phyloP scores from a whole-genome alignment of 2,329 filamentous ascomycete species.

The Trichoderma aggressivum region DNA sequence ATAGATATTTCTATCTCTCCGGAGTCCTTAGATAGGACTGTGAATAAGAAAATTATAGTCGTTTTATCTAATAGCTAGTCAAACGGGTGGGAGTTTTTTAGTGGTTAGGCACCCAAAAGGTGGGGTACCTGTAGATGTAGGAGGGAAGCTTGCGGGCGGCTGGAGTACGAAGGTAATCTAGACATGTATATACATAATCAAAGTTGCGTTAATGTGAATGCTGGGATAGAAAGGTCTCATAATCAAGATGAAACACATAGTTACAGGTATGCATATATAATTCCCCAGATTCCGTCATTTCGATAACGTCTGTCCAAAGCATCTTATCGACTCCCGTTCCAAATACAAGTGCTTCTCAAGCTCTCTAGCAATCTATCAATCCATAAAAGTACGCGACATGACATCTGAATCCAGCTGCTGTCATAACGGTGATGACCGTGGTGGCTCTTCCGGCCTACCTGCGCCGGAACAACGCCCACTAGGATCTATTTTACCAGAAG shows the following conservation, averaged over 20 bases:
- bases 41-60: background rate
- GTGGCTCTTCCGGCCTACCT: background rate
- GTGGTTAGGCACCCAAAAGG: background rate
- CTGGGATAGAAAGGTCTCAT: background rate
- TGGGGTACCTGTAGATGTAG: slow-evolving; percentile 8
- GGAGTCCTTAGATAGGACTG: background rate
- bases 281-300: background rate
- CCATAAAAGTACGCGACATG: background rate
- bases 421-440: background rate
- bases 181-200: background rate
- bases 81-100: background rate
- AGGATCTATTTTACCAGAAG: background rate
- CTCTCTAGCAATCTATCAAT: background rate
- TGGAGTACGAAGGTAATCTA: background rate
- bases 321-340: background rate
- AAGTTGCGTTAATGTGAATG: background rate
- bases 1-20: background rate
- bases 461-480: background rate
- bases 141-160: slow-evolving; percentile 12
- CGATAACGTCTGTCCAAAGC: background rate
- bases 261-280: background rate
- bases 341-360: background rate
- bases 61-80: background rate
- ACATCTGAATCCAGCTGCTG: background rate
- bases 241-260: background rate